Evolutionary conservation across 139 green algal species (phyloP), one percentile per base, ranked within the genome.

Genomic region (Chlorella sp.): DNA sequence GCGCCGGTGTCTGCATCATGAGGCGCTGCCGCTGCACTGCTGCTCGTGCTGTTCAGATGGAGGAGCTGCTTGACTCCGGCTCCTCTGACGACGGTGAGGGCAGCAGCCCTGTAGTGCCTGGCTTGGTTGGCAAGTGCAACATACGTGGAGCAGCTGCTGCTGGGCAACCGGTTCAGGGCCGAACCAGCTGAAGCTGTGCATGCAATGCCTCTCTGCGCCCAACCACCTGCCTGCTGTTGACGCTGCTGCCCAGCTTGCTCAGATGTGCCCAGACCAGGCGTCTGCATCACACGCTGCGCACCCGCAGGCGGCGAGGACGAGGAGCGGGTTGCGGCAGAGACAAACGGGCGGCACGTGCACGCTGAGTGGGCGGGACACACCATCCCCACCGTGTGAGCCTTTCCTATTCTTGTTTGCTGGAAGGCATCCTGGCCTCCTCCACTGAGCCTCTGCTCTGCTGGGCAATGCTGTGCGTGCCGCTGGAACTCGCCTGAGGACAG

Each of bases 361-460:
- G 14, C 40, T 9, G 81, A 32, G 8, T 51, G 30, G 22, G 72
- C 72, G 11, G 11, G 72, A 0, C 81, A 86, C 40, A 1, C 46
- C 22, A n/a, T 86, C 28, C 54, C 51, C 43, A 86, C 70, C 2
- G 72, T 43, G 72, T 78, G 72, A 60, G 43, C 69, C 17, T 26
- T 16, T 3, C 38, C 32, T n/a, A n/a, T n/a, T n/a, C n/a, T n/a
- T n/a, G n/a, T 19, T 5, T 30, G 34, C 67, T 11, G 32, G 26
- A n/a, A n/a, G 56, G 56, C 22, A 65, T 65, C 22, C 11, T 65
- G 56, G 22, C 28, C 11, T 28, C 22, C 56, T n/a, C 56, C 56
- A 65, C 3, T 20, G 22, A 20, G 56, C 22, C 56, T 24, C 28
- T 65, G 56, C 56, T 65, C 56, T 3, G 56, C 22, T 5, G 56